Evolutionary conservation across 805 yeast genomes (phyloP).

Genomic region (Candida stauntonica): DNA sequence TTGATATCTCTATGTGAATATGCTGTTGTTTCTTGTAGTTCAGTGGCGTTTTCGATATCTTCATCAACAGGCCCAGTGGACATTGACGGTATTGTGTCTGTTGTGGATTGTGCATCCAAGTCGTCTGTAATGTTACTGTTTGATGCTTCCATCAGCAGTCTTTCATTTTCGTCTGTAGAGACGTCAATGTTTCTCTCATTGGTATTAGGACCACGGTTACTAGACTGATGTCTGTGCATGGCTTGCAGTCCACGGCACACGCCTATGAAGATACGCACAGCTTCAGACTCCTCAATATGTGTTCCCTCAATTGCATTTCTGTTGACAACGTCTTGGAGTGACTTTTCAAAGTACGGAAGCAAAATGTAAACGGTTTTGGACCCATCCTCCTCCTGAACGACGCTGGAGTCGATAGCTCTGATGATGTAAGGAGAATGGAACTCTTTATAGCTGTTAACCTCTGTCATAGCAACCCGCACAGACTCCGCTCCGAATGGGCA

Average conservation of each 20-base stretch:
- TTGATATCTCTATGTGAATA: slow-evolving; percentile 86
- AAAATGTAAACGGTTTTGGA: slow-evolving; percentile 73
- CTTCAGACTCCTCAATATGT: slow-evolving; percentile 56
- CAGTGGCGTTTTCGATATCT: slow-evolving; percentile 41
- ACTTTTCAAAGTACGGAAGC: slow-evolving; percentile 68
- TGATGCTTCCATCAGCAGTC: slow-evolving; percentile 11
- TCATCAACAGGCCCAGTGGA: slow-evolving; percentile 30
- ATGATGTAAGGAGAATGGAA: slow-evolving; percentile 68
- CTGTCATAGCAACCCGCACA: slow-evolving; percentile 69
- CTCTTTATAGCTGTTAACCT: slow-evolving; percentile 68
- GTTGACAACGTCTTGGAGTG: slow-evolving; percentile 78
- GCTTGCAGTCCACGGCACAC: slow-evolving; percentile 69
- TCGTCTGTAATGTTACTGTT: slow-evolving; percentile 3
- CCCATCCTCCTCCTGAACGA: slow-evolving; percentile 74
- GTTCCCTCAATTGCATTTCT: slow-evolving; percentile 51
- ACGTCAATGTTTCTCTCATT: slow-evolving; percentile 10
- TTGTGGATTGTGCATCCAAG: slow-evolving; percentile 21
- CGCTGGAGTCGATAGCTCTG: slow-evolving; percentile 63
- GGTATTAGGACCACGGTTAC: background rate
- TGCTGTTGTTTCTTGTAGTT: slow-evolving; percentile 53
- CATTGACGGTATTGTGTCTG: slow-evolving; percentile 24
- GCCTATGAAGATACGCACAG: slow-evolving; percentile 59
- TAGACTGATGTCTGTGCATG: slow-evolving; percentile 48
- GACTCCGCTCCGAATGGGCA: slow-evolving; percentile 85
- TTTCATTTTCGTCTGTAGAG: slow-evolving; percentile 14